A percentile compares a stretch with the other conserved stretches of the same genome.
Evolutionary conservation across 805 yeast species (phyloP).

Genomic region (Teunomyces aglyptinius): DNA sequence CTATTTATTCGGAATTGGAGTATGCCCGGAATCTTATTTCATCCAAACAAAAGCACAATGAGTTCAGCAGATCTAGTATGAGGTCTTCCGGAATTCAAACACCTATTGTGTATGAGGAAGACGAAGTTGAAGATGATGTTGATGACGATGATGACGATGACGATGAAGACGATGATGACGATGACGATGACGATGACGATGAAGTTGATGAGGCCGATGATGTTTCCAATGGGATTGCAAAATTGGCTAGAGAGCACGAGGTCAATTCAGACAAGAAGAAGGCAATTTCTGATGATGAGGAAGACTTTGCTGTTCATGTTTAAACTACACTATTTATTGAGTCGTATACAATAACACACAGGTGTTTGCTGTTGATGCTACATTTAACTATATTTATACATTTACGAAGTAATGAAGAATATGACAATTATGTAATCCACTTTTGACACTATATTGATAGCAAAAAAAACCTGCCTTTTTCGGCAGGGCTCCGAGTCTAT

Average conservation of each 20-base stretch:
- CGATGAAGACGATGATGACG: slow-evolving; percentile 9
- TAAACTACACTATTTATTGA: not conserved
- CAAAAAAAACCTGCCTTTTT: not conserved
- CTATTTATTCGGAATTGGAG: slow-evolving; percentile 75
- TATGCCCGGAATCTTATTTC: slow-evolving; percentile 64
- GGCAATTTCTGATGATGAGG: not conserved
- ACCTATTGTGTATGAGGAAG: slow-evolving; percentile 22
- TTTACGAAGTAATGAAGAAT: not conserved
- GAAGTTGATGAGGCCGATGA: not conserved
- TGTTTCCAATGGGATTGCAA: not conserved
- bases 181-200: slow-evolving; percentile 3
- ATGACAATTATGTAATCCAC: not conserved
- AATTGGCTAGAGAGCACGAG: not conserved
- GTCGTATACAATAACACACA: not conserved
- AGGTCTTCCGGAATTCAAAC: slow-evolving; percentile 24
- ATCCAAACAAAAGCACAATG: slow-evolving; percentile 41
- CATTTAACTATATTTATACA: not conserved
- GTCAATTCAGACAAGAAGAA: not conserved
- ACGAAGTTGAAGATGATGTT: slow-evolving; percentile 11
- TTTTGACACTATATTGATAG: too few species aligned
- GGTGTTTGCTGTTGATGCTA: not conserved
- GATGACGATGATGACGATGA: slow-evolving; percentile 10
- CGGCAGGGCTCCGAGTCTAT: not conserved
- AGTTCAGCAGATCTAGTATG: slow-evolving; percentile 16
- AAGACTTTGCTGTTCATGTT: not conserved